Evolutionary conservation across 2,329 filamentous ascomycete species (phyloP).

Genomic region (Peltaster fructicola): DNA sequence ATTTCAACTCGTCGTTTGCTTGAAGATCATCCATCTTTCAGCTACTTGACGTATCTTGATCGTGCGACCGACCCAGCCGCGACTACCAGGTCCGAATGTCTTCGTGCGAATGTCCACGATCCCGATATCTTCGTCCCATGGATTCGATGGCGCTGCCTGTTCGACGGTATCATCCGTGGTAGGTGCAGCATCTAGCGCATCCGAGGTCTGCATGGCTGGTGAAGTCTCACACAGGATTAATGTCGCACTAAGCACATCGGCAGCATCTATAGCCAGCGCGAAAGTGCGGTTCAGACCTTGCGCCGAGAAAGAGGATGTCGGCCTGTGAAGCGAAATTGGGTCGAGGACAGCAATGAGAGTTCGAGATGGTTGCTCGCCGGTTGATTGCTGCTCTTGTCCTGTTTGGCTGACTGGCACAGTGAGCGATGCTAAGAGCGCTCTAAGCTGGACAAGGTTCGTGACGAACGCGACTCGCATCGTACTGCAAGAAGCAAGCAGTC

Average conservation of each 20-base stretch:
- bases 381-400: too few species aligned
- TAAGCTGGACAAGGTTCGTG: too few species aligned
- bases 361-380: too few species aligned
- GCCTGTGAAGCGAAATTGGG: conserved; percentile 45
- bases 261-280: conserved; percentile 46
- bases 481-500: conserved; percentile 1
- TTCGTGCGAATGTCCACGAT: conserved; percentile 31
- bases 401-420: too few species aligned
- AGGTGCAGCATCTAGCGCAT: neutral
- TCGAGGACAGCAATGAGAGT: conserved; percentile 46
- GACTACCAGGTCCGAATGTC: conserved; percentile 20
- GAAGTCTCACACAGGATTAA: conserved; percentile 27
- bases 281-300: conserved; percentile 50
- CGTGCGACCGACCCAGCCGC: conserved; percentile 31
- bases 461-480: conserved; percentile 4
- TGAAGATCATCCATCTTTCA: conserved; percentile 27
- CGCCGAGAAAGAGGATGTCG: conserved; percentile 56
- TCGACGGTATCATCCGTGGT: neutral
- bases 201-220: conserved; percentile 1
- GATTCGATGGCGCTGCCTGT: conserved; percentile 7
- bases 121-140: conserved; percentile 29
- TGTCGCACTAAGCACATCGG: conserved; percentile 19
- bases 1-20: too few species aligned
- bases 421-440: too few species aligned
- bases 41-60: conserved; percentile 26